These are phyloP conservation scores for Aphanomyces euteiches DNA, from an alignment of 352 stramenopile species.

Conservation along the genomic window DNA sequence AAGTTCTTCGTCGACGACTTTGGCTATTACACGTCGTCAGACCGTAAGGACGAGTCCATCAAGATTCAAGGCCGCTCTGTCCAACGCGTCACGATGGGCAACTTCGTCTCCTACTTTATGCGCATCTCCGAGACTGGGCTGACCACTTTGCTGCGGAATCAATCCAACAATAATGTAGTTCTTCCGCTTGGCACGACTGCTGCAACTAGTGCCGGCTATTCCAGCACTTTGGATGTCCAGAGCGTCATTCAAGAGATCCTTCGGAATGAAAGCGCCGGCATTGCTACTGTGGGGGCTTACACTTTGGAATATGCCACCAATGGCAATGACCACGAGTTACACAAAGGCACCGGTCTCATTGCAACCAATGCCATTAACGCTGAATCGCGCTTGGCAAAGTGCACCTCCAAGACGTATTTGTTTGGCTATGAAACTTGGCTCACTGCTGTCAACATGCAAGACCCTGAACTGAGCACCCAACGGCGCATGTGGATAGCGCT, in stretches of 20 bases:
- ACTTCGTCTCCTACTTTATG: conserved; percentile 20
- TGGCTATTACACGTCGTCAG: conserved; percentile 1
- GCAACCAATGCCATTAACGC: background rate
- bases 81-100: background rate
- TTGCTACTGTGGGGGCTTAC: background rate
- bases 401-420: conserved; percentile 3
- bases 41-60: background rate
- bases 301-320: background rate
- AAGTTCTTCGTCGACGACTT: background rate
- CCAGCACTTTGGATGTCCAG: background rate
- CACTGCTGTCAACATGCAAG: conserved; percentile 23
- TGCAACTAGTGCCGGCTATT: background rate
- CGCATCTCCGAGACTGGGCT: conserved; percentile 4
- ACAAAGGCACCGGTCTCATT: background rate
- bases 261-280: background rate
- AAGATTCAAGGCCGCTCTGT: background rate
- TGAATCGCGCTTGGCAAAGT: background rate
- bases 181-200: no score
- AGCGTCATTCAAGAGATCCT: background rate
- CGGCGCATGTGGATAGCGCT: conserved; percentile 14
- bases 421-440: conserved; percentile 26
- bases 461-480: background rate
- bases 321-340: conserved; percentile 20
- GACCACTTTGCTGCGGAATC: no score
- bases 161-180: no score